phyloP scores from a whole-genome alignment of 2,329 filamentous ascomycete genomes.

The Cytospora leucostoma region DNA sequence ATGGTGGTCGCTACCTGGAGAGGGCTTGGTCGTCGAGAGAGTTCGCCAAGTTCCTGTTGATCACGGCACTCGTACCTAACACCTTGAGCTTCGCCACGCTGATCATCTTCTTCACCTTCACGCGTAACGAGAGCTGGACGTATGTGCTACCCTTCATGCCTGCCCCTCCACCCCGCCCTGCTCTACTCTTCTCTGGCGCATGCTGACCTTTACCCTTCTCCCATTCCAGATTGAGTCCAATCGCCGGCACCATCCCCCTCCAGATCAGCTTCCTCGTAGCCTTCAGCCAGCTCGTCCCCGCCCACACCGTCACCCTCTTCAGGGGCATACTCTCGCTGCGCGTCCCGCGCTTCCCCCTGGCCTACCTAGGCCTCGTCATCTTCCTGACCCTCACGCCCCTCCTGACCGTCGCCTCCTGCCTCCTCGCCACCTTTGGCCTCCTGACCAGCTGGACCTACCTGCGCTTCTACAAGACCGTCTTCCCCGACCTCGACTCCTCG shows the following conservation, averaged over 20 bases:
- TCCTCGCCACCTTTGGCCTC: conserved; percentile 80
- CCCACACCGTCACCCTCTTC: conserved; percentile 94
- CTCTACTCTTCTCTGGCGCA: conserved; percentile 28
- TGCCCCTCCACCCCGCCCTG: not conserved
- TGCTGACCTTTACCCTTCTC: conserved; percentile 27
- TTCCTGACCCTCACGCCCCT: conserved; percentile 60
- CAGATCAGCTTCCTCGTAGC: conserved; percentile 94
- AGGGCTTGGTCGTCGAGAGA: conserved; percentile 91
- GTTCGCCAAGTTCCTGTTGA: conserved; percentile 84
- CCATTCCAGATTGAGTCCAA: conserved; percentile 67
- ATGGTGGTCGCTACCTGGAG: conserved; percentile 93
- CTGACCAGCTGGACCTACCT: conserved; percentile 92
- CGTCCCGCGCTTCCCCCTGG: conserved; percentile 70
- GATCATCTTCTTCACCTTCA: conserved; percentile 71
- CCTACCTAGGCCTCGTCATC: conserved; percentile 75
- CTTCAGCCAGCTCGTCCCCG: conserved; percentile 95
- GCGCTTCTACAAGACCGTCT: conserved; percentile 84
- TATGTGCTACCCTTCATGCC: conserved; percentile 40
- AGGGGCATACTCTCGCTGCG: conserved; percentile 85
- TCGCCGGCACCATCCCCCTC: conserved; percentile 84
- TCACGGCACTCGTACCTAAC: conserved; percentile 80
- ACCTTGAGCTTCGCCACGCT: conserved; percentile 71
- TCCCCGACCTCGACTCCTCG: conserved; percentile 66
- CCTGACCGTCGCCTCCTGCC: conserved; percentile 70
- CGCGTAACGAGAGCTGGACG: conserved; percentile 68